Evolutionary conservation across 805 yeast species (phyloP).

Genomic region (Candida parachauliodes): DNA sequence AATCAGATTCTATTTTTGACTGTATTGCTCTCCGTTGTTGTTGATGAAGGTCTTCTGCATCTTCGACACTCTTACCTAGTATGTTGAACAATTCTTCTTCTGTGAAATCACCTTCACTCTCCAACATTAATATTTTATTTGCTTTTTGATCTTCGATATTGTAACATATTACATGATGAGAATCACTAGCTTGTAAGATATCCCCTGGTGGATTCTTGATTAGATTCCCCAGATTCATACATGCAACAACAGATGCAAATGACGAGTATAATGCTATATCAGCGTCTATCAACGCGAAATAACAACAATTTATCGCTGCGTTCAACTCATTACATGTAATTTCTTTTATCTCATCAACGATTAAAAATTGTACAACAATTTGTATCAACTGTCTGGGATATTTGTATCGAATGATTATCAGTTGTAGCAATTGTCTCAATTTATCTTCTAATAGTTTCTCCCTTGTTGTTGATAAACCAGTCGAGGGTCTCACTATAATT

Average conservation of each 20-base stretch:
- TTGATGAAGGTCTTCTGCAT: conserved; percentile 43
- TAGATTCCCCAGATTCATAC: conserved; percentile 25
- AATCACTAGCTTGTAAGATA: conserved; percentile 41
- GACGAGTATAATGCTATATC: conserved; percentile 67
- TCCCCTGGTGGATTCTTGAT: conserved; percentile 44
- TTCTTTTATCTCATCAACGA: conserved; percentile 17
- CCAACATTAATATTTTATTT: conserved; percentile 59
- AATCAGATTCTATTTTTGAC: conserved; percentile 48
- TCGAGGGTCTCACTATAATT: conserved; percentile 71
- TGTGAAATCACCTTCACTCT: conserved; percentile 68
- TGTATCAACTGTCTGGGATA: conserved; percentile 71
- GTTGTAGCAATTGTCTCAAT: conserved; percentile 55
- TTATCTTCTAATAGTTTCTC: conserved; percentile 76
- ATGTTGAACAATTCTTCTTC: conserved; percentile 50
- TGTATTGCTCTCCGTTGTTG: conserved; percentile 45
- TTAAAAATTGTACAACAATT: conserved; percentile 39
- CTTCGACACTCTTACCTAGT: conserved; percentile 49
- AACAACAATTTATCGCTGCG: conserved; percentile 69
- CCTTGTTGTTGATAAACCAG: conserved; percentile 70
- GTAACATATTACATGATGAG: conserved; percentile 67
- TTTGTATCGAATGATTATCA: conserved; percentile 55
- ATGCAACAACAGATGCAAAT: conserved; percentile 54
- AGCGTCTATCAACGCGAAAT: conserved; percentile 75
- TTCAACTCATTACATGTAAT: conserved; percentile 52
- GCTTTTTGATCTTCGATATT: conserved; percentile 49